These are phyloP conservation scores for Alternaria rosae DNA, from an alignment of 2,329 filamentous ascomycete genomes.

Conservation along the genomic window DNA sequence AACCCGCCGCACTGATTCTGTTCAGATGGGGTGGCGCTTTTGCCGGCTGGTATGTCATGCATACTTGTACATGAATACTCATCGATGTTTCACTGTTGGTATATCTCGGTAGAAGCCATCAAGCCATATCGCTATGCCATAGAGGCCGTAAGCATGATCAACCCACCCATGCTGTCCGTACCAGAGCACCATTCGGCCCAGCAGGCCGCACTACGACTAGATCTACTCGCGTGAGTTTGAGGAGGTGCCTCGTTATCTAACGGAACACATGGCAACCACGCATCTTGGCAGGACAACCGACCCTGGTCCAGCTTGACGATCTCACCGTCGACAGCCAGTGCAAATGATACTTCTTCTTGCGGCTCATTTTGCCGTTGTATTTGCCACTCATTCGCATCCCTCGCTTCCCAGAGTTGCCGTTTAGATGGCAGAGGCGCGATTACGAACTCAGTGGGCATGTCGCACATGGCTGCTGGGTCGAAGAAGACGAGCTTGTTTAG, in stretches of 20 bases:
- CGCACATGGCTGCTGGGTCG: conserved; percentile 51
- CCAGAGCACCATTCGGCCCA: conserved; percentile 58
- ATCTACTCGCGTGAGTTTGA: background rate
- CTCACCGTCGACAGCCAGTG: conserved; percentile 46
- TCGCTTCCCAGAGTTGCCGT: conserved; percentile 57
- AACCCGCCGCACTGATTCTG: background rate
- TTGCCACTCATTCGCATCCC: conserved; percentile 46
- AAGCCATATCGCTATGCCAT: conserved; percentile 4
- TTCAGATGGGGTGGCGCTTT: background rate
- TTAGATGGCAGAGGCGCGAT: conserved; percentile 54
- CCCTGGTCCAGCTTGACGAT: conserved; percentile 41
- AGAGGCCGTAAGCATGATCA: conserved; percentile 58
- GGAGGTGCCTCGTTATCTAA: conserved; percentile 1
- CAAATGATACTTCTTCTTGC: conserved; percentile 24
- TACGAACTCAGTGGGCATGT: conserved; percentile 45
- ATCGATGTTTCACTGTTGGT: background rate
- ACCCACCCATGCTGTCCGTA: conserved; percentile 56
- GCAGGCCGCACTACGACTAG: conserved; percentile 12
- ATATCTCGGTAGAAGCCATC: no score
- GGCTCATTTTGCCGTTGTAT: conserved; percentile 30
- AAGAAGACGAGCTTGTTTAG: conserved; percentile 56
- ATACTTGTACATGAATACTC: background rate
- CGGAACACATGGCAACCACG: background rate
- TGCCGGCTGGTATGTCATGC: background rate
- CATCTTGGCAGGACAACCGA: conserved; percentile 31